Evolutionary conservation across 2,329 filamentous ascomycete genomes (phyloP), one percentile per base, ranked within the genome.

Genomic region (Cadophora gregata): DNA sequence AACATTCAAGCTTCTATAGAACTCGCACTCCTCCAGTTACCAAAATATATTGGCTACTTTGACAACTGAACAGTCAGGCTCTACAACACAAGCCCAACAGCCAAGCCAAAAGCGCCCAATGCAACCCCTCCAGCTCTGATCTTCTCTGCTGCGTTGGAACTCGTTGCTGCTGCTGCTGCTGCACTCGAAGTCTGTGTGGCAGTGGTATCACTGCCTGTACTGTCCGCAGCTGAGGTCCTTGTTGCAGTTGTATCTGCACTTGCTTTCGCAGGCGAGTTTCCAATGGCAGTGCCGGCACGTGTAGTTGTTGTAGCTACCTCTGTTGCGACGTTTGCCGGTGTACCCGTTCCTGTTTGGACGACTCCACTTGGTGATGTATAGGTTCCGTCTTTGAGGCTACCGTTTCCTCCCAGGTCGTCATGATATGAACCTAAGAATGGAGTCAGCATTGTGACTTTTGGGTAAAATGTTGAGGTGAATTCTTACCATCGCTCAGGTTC

Each of bases 311-410:
- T 50, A 51, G 42, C 27, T 25, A 31, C 45, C 7, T 38, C n/a
- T 50, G 59, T 62, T 14, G 59, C 59, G 14, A 25, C 31, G 8
- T 62, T 29, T 51, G 45, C 27, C 2, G 45, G 59, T n/a, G 59
- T 62, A 21, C 45, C 59, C 16, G 59, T 62, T 25, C 59, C 59
- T 7, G 59, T 62, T 10, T 62, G 59, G 6, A 62, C 59, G 16
- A 36, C 42, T 38, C 59, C 45, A 8, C 59, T 51, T 25, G 42
- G 29, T 38, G 59, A 45, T 19, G 59, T 62, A n/a, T 62, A 62
- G 7, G 45, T 62, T 9, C 59, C 59, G n/a, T 62, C 59, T 19
- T 48, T 47, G 19, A 62, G 42, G 38, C 45, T 50, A 7, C 59
- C 59, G 27, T 62, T 62, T 36, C 59, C 59, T 48, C 42, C 59